Evolutionary conservation across 2,329 filamentous ascomycete species (phyloP).

Genomic region (Cryphonectria radicalis): DNA sequence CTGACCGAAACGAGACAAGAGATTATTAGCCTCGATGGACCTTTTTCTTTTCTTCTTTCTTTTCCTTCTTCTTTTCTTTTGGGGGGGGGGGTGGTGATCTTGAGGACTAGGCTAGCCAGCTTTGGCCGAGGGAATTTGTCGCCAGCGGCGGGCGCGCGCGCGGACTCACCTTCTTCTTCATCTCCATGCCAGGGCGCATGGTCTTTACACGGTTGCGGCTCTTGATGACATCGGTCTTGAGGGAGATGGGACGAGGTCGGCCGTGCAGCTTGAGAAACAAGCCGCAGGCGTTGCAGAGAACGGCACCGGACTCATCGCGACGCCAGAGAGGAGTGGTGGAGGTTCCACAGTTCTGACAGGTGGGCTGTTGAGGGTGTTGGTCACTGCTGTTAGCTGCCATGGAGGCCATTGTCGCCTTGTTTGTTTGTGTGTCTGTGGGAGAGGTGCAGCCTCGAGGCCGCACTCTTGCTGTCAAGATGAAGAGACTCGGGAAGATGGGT

Average conservation of each 20-base stretch:
- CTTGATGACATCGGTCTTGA: slow-evolving; percentile 99
- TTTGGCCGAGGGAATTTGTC: background rate
- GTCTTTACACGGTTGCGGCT: slow-evolving; percentile 98
- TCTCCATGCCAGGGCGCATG: slow-evolving; percentile 73
- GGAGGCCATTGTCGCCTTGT: slow-evolving; percentile 51
- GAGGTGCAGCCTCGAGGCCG: slow-evolving; percentile 23
- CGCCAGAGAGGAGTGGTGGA: slow-evolving; percentile 97
- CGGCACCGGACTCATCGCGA: slow-evolving; percentile 91
- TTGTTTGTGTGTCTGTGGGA: background rate
- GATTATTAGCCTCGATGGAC: slow-evolving; percentile 26
- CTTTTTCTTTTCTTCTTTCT: background rate
- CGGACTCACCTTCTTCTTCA: slow-evolving; percentile 77
- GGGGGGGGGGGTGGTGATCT: too few species aligned
- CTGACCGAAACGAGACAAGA: slow-evolving; percentile 29
- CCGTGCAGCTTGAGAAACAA: slow-evolving; percentile 97
- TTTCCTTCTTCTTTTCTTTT: background rate
- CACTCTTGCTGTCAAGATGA: slow-evolving; percentile 6
- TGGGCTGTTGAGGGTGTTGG: slow-evolving; percentile 76
- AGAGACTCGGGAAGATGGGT: slow-evolving; percentile 9
- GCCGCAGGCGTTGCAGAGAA: slow-evolving; percentile 98
- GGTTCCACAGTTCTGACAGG: slow-evolving; percentile 94
- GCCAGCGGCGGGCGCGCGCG: background rate
- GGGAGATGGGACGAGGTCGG: slow-evolving; percentile 86
- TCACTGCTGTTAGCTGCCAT: slow-evolving; percentile 55
- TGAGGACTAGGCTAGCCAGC: slow-evolving; percentile 12